phyloP scores from a whole-genome alignment of 345 rosid genomes.

The Bruguiera gymnorhiza region DNA sequence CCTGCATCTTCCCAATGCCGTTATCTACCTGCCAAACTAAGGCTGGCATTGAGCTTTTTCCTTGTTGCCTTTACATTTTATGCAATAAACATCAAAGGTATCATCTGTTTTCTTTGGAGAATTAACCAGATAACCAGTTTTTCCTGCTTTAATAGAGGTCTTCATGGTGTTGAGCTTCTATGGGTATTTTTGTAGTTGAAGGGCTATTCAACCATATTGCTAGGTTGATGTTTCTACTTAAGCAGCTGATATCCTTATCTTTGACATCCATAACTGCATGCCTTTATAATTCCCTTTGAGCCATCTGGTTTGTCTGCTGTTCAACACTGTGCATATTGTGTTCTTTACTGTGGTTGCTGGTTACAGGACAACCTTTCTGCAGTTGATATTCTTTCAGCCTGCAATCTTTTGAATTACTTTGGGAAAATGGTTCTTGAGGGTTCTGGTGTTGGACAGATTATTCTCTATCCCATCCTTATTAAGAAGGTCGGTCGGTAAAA shows the following conservation, averaged over 20 bases:
- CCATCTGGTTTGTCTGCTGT: not conserved
- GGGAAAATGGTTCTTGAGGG: conserved; percentile 99
- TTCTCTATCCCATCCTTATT: conserved; percentile 81
- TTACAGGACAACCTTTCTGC: conserved; percentile 98
- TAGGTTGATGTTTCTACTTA: not conserved
- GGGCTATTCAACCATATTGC: too few species aligned
- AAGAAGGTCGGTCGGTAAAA: conserved; percentile 57
- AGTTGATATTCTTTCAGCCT: conserved; percentile 85
- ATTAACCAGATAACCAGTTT: not conserved
- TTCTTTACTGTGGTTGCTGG: conserved; percentile 27
- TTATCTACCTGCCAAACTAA: too few species aligned
- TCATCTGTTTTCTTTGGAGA: not conserved
- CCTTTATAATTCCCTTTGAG: not conserved
- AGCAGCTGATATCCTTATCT: not conserved
- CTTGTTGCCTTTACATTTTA: too few species aligned
- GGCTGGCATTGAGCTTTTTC: too few species aligned
- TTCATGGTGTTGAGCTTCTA: too few species aligned
- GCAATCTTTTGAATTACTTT: conserved; percentile 95
- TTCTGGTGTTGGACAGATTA: conserved; percentile 97
- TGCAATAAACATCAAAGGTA: not conserved
- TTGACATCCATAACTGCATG: not conserved
- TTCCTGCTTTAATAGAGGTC: not conserved
- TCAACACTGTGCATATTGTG: not conserved
- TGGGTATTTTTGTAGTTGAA: too few species aligned
- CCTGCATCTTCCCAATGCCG: too few species aligned